Conservation (phyloP, 768 basidiomycete genomes). For the Agrocybe praecox region DNA sequence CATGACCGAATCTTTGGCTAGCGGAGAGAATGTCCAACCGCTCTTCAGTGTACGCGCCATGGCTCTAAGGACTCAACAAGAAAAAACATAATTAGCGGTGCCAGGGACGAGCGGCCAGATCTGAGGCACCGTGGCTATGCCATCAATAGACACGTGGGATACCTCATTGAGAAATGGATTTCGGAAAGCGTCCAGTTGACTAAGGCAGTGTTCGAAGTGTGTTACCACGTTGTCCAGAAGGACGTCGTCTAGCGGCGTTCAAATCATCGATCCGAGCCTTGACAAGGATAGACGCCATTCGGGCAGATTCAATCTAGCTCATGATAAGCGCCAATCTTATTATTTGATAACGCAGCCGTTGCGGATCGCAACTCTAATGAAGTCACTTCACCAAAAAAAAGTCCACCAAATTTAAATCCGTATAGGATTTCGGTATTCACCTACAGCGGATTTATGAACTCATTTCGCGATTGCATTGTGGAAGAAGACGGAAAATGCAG, state of each 20-base stretch:
- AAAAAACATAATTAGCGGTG: slow-evolving; percentile 29
- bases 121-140: slow-evolving; percentile 21
- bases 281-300: slow-evolving; percentile 11
- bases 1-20: slow-evolving; percentile 18
- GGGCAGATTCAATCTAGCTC: slow-evolving; percentile 11
- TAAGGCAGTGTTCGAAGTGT: slow-evolving; percentile 35
- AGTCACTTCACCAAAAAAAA: slow-evolving; percentile 1
- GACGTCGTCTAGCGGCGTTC: slow-evolving; percentile 7
- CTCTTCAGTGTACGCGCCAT: slow-evolving; percentile 30
- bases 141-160: slow-evolving; percentile 22
- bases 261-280: slow-evolving; percentile 7
- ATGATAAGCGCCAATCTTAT: slow-evolving; percentile 14
- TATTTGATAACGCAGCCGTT: not conserved
- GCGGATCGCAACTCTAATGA: slow-evolving; percentile 2
- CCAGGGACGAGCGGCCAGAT: slow-evolving; percentile 25
- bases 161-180: slow-evolving; percentile 25
- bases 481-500: not conserved
- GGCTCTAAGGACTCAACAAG: slow-evolving; percentile 15
- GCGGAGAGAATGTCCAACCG: slow-evolving; percentile 21
- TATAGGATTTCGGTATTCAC: slow-evolving; percentile 11
- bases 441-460: slow-evolving; percentile 3
- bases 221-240: slow-evolving; percentile 14
- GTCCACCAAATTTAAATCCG: not conserved
- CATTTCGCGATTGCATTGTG: not conserved
- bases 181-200: slow-evolving; percentile 23